Percentiles rank a stretch among this genome's conserved stretches.
These are phyloP conservation scores for Leptodontidium sp. DNA, from an alignment of 2,329 filamentous ascomycete species.

Conservation along the genomic window DNA sequence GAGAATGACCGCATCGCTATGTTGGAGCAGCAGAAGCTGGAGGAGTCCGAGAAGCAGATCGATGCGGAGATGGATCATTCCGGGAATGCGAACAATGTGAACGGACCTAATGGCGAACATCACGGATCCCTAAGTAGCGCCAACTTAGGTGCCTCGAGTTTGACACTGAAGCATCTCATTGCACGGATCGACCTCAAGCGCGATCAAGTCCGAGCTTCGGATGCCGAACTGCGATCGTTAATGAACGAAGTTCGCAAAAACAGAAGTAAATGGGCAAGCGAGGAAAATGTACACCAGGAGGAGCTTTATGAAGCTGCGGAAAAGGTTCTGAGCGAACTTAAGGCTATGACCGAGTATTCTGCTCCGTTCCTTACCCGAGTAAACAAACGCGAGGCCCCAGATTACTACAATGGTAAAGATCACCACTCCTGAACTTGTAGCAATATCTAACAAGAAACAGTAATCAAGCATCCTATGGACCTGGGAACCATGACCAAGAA, in stretches of 20 bases:
- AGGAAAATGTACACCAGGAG: constrained; percentile 96
- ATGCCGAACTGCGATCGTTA: constrained; percentile 87
- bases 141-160: constrained; percentile 92
- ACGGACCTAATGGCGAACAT: constrained; percentile 64
- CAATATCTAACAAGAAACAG: constrained; percentile 60
- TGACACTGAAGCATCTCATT: constrained; percentile 97
- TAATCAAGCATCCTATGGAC: constrained; percentile 98
- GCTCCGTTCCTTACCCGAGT: constrained; percentile 94
- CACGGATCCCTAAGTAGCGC: constrained; percentile 92
- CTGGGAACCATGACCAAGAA: constrained; percentile 99
- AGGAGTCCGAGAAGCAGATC: constrained; percentile 94
- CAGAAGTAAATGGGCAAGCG: constrained; percentile 97
- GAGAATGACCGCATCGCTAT: constrained; percentile 96
- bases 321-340: constrained; percentile 95
- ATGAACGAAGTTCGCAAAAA: constrained; percentile 99
- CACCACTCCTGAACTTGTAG: neutral
- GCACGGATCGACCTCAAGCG: constrained; percentile 94
- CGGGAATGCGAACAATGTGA: constrained; percentile 58
- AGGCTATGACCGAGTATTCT: constrained; percentile 96
- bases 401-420: constrained; percentile 86
- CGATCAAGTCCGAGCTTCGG: constrained; percentile 87
- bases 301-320: constrained; percentile 97
- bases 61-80: constrained; percentile 91
- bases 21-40: constrained; percentile 95
- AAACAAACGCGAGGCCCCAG: constrained; percentile 95